These are phyloP conservation scores for Bruguiera gymnorhiza DNA, from an alignment of 345 rosid genomes.

Conservation along the genomic window DNA sequence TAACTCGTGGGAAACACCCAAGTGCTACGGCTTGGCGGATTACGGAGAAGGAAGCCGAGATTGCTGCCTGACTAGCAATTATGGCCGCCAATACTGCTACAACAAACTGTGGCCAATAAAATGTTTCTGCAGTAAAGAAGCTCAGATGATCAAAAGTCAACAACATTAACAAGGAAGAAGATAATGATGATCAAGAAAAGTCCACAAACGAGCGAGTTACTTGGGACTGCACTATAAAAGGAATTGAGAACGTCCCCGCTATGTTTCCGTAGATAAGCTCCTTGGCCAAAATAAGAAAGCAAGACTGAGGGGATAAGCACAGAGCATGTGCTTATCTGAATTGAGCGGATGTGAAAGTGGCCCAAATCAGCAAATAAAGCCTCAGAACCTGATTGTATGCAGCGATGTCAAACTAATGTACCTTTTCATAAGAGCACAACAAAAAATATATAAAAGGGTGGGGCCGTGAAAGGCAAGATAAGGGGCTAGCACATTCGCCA, in stretches of 20 bases:
- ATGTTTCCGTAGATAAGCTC: constrained; percentile 51
- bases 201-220: constrained; percentile 16
- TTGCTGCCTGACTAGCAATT: constrained; percentile 87
- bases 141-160: neutral
- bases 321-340: constrained; percentile 42
- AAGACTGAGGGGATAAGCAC: neutral
- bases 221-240: constrained; percentile 61
- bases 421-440: too few relatives aligned
- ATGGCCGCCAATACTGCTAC: constrained; percentile 68
- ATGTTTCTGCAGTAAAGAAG: constrained; percentile 33
- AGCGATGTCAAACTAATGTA: too few relatives aligned
- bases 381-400: constrained; percentile 49
- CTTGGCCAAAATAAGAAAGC: constrained; percentile 52
- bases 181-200: neutral
- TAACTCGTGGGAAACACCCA: constrained; percentile 77
- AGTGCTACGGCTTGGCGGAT: constrained; percentile 59
- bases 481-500: too few relatives aligned
- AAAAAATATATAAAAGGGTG: too few relatives aligned
- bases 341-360: constrained; percentile 69
- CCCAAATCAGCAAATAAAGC: constrained; percentile 93
- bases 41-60: constrained; percentile 67
- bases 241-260: constrained; percentile 38
- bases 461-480: too few relatives aligned
- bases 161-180: neutral
- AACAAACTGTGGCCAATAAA: constrained; percentile 81